Base-by-base conservation (phyloP, 129 eudicot genomes). In the sunflower (Helianthus annuus) region DNA sequence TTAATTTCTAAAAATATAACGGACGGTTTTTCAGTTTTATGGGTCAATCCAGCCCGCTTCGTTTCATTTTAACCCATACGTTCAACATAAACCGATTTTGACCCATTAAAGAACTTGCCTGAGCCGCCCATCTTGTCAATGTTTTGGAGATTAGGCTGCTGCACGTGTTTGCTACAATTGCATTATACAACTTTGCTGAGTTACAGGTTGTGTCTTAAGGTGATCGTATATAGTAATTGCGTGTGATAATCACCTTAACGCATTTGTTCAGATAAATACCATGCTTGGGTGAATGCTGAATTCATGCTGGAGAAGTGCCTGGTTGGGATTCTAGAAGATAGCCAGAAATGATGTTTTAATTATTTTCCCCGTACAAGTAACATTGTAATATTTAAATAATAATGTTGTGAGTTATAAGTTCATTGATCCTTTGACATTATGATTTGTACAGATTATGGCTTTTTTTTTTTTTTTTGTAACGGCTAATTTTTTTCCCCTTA, bases 201-300 rank as follows among this genome's bases (percentile, higher is more conserved):
- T n/a, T 4, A 32, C 10, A 34, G 61, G 44, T 29, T 49, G 49
- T 53, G 8, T 29, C 51, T 10, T 58, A 58, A 4, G 14, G 64
- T 36, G 39, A 39, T 24, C 38, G 14, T 24, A 56, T 56, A 4
- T 7, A 7, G 7, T 56, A 19, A 22, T 9, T 24, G 10, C 12
- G 64, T 24, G 29, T 22, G 14, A 56, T 22, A 24, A 56, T 56
- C 14, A 4, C 66, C 72, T 56, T 80, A 61, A 74, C 40, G 16
- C 48, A 7, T 39, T 66, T 69, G 62, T 46, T 70, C 38, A 75
- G 84, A 80, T 70, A 80, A 80, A 70, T 80, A 80, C 73, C 84
- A 80, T 80, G 84, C 84, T 36, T 80, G 84, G 84, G 84, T 80
- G 69, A 80, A 80, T 70, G 80, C 80, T 0, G 84, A 80, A 22